A percentile compares a stretch with the other conserved stretches of the same genome.
These are phyloP conservation scores for Rhodomyrtus psidioides DNA, from an alignment of 441 rosid genomes.

Conservation along the genomic window DNA sequence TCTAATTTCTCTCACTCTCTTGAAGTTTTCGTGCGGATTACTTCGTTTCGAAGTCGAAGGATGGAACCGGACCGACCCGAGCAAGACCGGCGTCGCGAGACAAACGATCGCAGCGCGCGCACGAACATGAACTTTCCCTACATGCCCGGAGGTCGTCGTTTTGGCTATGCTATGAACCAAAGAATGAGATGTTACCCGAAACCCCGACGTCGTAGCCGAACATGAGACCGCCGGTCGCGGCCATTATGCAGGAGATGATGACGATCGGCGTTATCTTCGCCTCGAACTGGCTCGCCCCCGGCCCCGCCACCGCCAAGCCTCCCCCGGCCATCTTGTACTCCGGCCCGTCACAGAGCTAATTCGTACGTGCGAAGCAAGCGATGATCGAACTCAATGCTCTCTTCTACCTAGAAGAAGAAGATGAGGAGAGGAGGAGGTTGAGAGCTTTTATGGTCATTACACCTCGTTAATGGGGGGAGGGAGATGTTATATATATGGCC, in stretches of 20 bases:
- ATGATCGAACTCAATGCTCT: background rate
- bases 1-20: too few relatives aligned
- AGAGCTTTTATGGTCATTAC: background rate
- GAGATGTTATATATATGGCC: background rate
- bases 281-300: constrained; percentile 55
- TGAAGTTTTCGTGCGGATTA: too few relatives aligned
- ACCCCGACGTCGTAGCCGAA: constrained; percentile 88
- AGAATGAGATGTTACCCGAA: constrained; percentile 40
- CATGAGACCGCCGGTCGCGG: constrained; percentile 94
- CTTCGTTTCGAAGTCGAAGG: background rate
- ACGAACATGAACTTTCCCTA: background rate
- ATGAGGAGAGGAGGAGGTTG: background rate
- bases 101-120: background rate
- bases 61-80: background rate
- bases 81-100: background rate
- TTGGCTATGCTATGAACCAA: background rate
- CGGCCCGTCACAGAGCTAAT: background rate
- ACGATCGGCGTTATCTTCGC: constrained; percentile 87
- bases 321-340: constrained; percentile 49
- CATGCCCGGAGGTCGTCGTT: background rate
- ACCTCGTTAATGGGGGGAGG: background rate
- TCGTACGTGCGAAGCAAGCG: background rate
- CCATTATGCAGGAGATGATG: constrained; percentile 77
- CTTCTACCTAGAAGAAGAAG: background rate
- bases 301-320: constrained; percentile 44